A percentile compares a stretch with the other conserved stretches of the same genome.
These are phyloP conservation scores for Dioscorea zingiberensis DNA, from an alignment of 106 monocot genomes.

Conservation along the genomic window DNA sequence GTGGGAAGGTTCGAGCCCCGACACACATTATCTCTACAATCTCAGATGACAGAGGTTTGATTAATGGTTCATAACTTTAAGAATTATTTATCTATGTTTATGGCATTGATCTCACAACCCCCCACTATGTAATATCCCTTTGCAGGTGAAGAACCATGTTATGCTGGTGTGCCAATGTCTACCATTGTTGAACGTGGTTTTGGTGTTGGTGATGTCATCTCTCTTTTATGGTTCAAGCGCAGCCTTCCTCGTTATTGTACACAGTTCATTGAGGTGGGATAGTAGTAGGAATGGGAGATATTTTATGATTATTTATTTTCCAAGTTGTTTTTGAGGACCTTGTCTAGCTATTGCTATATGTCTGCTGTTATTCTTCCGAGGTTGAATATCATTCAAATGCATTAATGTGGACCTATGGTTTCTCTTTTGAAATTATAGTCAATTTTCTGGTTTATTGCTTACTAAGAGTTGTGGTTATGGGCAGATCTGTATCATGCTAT, in stretches of 20 bases:
- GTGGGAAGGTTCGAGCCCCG: constrained; percentile 95
- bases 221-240: constrained; percentile 96
- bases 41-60: constrained; percentile 95
- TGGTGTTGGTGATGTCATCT: constrained; percentile 95
- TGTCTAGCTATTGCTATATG: background rate
- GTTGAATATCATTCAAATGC: too few relatives aligned
- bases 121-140: background rate
- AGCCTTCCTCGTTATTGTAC: constrained; percentile 98
- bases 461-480: background rate
- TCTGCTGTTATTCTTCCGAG: too few relatives aligned
- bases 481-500: constrained; percentile 94
- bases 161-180: constrained; percentile 98
- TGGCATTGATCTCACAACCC: too few relatives aligned
- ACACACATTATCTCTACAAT: constrained; percentile 99
- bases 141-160: constrained; percentile 94
- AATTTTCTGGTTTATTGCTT: background rate
- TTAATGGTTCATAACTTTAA: background rate
- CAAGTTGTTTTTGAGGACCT: background rate
- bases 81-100: too few relatives aligned
- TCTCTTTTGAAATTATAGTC: too few relatives aligned
- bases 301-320: background rate
- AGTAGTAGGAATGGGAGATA: background rate
- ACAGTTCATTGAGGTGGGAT: constrained; percentile 88
- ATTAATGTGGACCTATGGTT: too few relatives aligned
- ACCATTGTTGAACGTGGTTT: constrained; percentile 77